These are phyloP conservation scores for Globisporangium mamillatum DNA, from an alignment of 352 stramenopile species.

Conservation along the genomic window DNA sequence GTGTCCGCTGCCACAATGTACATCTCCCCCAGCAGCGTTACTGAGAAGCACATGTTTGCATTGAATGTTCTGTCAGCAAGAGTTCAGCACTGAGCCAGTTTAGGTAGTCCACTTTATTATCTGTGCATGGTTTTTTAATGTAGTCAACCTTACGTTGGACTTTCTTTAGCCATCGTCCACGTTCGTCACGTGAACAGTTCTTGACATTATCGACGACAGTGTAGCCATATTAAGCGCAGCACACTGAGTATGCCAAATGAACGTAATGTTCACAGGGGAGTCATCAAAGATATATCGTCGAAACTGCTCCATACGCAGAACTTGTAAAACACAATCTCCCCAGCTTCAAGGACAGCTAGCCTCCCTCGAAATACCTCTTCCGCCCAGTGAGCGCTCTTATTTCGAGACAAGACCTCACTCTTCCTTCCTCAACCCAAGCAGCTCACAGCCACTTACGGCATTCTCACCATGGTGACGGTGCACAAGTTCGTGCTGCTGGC, in stretches of 20 bases:
- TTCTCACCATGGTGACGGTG: conserved; percentile 6
- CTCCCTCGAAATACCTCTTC: background rate
- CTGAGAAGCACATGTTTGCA: background rate
- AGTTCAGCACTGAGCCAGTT: background rate
- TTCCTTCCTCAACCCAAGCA: background rate
- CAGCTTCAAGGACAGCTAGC: background rate
- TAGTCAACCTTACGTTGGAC: no score
- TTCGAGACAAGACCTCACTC: background rate
- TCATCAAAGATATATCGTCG: background rate
- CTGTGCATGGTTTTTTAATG: background rate
- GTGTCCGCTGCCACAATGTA: background rate
- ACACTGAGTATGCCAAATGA: background rate
- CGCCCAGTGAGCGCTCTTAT: background rate
- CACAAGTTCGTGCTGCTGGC: conserved; percentile 20
- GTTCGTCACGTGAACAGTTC: background rate
- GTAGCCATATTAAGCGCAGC: background rate
- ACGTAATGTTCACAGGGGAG: background rate
- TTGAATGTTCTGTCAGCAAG: no score
- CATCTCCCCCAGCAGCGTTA: background rate
- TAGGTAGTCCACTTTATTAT: background rate
- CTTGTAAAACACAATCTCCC: background rate
- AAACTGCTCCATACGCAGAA: background rate
- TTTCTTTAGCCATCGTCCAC: no score
- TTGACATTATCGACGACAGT: background rate
- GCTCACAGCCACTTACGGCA: background rate